Percentiles rank a stretch among this genome's conserved stretches.
Conservation (phyloP, 371 early-diverging fungal genomes). For the Mucor circinelloides region DNA sequence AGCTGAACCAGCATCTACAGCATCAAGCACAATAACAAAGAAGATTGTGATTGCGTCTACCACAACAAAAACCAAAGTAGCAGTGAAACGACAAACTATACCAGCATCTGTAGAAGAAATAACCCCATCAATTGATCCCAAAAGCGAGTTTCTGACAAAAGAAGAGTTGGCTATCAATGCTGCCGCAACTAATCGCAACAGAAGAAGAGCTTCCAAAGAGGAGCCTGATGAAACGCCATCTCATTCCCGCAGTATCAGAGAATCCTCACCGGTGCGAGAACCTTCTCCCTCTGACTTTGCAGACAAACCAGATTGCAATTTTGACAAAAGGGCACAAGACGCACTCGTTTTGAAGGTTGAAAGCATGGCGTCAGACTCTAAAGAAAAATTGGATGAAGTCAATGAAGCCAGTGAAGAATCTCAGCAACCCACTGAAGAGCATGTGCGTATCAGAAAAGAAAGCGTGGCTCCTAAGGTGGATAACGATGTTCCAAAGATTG, state of each 20-base stretch:
- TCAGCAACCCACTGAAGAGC: background rate
- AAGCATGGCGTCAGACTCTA: background rate
- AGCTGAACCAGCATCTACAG: background rate
- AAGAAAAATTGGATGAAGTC: background rate
- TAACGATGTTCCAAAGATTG: background rate
- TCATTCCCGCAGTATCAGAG: background rate
- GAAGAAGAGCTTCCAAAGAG: background rate
- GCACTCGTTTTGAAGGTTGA: conserved; percentile 1
- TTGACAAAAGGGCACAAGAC: background rate
- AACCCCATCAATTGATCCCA: background rate
- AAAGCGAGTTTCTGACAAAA: background rate
- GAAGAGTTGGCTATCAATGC: conserved; percentile 16
- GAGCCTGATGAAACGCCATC: background rate
- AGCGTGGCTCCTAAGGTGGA: conserved; percentile 3
- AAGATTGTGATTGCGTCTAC: background rate
- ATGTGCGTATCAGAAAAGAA: background rate
- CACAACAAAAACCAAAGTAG: background rate
- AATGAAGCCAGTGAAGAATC: background rate
- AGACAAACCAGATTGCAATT: background rate
- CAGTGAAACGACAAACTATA: background rate
- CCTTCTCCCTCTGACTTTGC: background rate
- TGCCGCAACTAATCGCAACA: background rate
- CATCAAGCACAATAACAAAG: background rate
- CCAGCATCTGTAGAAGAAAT: background rate
- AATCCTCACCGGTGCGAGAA: background rate